These are phyloP conservation scores for Fusarium mexicanum DNA, from an alignment of 2,329 filamentous ascomycete species.

Conservation along the genomic window DNA sequence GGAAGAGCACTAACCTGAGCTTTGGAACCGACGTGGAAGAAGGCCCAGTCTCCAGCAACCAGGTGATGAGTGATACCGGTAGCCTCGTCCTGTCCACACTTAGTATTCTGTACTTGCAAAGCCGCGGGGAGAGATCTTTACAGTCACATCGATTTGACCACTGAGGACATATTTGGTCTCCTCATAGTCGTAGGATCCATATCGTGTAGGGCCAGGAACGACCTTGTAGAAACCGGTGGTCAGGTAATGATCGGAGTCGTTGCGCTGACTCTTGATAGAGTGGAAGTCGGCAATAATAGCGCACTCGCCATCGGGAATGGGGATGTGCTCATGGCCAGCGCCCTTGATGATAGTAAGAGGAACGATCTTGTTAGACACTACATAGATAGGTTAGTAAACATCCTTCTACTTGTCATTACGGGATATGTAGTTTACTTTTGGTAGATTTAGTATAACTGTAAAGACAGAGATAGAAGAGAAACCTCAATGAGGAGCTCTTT, in stretches of 20 bases:
- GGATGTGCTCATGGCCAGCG: constrained; percentile 29
- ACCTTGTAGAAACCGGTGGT: constrained; percentile 30
- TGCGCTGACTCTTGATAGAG: constrained; percentile 12
- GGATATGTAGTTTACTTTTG: neutral
- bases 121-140: neutral
- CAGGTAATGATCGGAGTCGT: constrained; percentile 5
- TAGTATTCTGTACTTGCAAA: neutral
- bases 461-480: neutral
- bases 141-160: constrained; percentile 26
- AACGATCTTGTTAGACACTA: constrained; percentile 31
- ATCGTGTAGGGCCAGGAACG: constrained; percentile 28
- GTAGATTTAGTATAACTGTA: neutral
- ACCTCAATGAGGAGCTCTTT: too few relatives aligned
- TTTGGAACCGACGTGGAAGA: constrained; percentile 32
- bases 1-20: constrained; percentile 2
- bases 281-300: constrained; percentile 29
- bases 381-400: neutral
- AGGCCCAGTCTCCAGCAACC: constrained; percentile 33
- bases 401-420: neutral
- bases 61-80: constrained; percentile 31
- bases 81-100: constrained; percentile 16
- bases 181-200: constrained; percentile 27
- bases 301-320: constrained; percentile 20
- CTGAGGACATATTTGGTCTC: constrained; percentile 32
- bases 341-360: constrained; percentile 34